These are phyloP conservation scores for Globisporangium mamillatum DNA, from an alignment of 352 stramenopile species.

Conservation along the genomic window DNA sequence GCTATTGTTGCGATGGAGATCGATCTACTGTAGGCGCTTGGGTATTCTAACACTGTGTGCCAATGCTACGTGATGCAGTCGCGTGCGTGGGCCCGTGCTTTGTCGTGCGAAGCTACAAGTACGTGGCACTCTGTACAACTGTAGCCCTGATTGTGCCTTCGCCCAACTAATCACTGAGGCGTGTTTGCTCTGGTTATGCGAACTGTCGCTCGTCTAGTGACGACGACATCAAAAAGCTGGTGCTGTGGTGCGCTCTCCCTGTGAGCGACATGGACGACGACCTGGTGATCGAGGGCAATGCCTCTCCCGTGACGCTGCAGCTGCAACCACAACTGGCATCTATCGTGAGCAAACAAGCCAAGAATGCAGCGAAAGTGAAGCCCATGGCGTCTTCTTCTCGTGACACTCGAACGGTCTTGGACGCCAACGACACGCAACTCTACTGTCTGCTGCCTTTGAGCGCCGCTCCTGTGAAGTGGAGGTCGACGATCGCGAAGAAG, in stretches of 20 bases:
- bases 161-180: no score
- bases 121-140: background rate
- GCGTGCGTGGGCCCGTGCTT: slow-evolving; percentile 50
- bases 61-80: slow-evolving; percentile 22
- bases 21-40: background rate
- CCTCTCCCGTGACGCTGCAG: background rate
- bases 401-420: slow-evolving; percentile 15
- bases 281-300: slow-evolving; percentile 10
- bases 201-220: slow-evolving; percentile 27
- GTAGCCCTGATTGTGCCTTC: no score
- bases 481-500: background rate
- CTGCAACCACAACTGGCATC: background rate
- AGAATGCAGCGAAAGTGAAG: slow-evolving; percentile 19
- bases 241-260: slow-evolving; percentile 60
- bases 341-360: background rate
- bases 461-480: background rate
- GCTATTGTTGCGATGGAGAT: background rate
- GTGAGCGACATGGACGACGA: background rate
- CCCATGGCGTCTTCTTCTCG: slow-evolving; percentile 8
- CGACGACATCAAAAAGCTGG: slow-evolving; percentile 54
- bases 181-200: no score
- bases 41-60: background rate
- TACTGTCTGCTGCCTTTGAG: slow-evolving; percentile 39
- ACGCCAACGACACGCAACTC: slow-evolving; percentile 60
- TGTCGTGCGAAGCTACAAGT: slow-evolving; percentile 52